phyloP scores from a whole-genome alignment of 129 eudicot species.

The Scalesia atractyloides region DNA sequence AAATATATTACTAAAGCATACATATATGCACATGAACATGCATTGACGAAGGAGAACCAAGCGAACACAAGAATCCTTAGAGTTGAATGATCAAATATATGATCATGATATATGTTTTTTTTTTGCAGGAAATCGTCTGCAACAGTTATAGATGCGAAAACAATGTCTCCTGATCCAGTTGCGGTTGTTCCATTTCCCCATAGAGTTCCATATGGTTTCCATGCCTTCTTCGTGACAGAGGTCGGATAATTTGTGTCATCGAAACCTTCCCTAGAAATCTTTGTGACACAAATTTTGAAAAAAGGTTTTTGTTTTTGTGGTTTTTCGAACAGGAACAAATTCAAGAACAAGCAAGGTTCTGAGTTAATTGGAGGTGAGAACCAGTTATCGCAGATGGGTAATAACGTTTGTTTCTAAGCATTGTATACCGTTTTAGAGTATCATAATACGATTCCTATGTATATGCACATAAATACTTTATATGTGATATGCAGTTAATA shows the following conservation, averaged over 20 bases:
- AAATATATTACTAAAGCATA: no score
- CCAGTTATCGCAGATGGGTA: background rate
- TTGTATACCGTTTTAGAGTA: constrained; percentile 13
- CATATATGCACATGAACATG: no score
- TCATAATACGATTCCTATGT: constrained; percentile 24
- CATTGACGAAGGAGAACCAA: no score
- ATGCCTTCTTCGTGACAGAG: constrained; percentile 96
- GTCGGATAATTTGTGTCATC: constrained; percentile 39
- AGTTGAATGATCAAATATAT: constrained; percentile 4
- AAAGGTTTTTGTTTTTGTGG: constrained; percentile 1
- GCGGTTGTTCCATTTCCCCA: constrained; percentile 87
- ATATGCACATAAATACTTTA: constrained; percentile 13
- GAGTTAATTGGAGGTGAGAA: constrained; percentile 21
- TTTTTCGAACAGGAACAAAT: constrained; percentile 64
- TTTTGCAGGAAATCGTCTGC: constrained; percentile 74
- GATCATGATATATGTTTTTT: constrained; percentile 5
- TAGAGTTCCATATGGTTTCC: constrained; percentile 97
- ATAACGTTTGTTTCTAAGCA: background rate
- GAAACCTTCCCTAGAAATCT: background rate
- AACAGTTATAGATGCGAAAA: constrained; percentile 86
- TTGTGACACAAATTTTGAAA: background rate
- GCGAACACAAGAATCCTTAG: background rate
- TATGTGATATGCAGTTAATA: constrained; percentile 14
- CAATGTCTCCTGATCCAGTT: constrained; percentile 95
- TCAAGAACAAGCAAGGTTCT: constrained; percentile 63